phyloP scores from a whole-genome alignment of 768 basidiomycete genomes.

The Phaeolepiota aurea region DNA sequence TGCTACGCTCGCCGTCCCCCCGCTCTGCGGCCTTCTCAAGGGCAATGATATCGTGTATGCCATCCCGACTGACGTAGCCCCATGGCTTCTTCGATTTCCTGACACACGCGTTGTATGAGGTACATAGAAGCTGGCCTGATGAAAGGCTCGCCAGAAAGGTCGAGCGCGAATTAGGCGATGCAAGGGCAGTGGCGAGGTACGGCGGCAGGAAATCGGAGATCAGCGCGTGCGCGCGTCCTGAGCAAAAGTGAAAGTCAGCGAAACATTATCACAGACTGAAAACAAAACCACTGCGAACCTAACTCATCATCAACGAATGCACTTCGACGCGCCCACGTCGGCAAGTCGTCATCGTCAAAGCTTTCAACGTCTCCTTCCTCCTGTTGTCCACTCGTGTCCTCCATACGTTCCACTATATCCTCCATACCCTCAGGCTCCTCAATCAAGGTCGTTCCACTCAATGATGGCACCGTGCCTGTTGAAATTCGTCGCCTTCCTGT shows the following conservation, averaged over 20 bases:
- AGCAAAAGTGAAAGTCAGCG: conserved; percentile 4
- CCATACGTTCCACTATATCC: conserved; percentile 28
- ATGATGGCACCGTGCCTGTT: conserved; percentile 46
- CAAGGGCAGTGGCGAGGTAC: conserved; percentile 32
- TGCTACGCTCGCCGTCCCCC: conserved; percentile 28
- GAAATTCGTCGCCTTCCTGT: conserved; percentile 47
- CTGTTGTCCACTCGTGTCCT: conserved; percentile 24
- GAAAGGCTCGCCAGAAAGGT: conserved; percentile 49
- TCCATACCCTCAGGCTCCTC: conserved; percentile 55
- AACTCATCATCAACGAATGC: conserved; percentile 48
- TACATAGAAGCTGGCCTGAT: conserved; percentile 75
- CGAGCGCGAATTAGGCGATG: conserved; percentile 22
- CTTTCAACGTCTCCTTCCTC: conserved; percentile 38
- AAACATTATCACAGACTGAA: no score
- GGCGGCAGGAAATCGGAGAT: conserved; percentile 53
- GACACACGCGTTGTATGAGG: conserved; percentile 74
- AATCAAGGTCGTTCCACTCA: conserved; percentile 37
- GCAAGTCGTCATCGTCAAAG: conserved; percentile 65
- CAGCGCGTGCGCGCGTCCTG: conserved; percentile 61
- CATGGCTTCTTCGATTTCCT: conserved; percentile 77
- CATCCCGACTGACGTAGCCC: conserved; percentile 75
- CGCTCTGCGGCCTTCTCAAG: conserved; percentile 45
- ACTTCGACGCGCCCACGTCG: conserved; percentile 65
- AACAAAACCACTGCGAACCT: conserved; percentile 31
- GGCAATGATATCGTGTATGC: conserved; percentile 71